Base-by-base conservation (phyloP, 257 asterid species). In the Fraxinus anomala region DNA sequence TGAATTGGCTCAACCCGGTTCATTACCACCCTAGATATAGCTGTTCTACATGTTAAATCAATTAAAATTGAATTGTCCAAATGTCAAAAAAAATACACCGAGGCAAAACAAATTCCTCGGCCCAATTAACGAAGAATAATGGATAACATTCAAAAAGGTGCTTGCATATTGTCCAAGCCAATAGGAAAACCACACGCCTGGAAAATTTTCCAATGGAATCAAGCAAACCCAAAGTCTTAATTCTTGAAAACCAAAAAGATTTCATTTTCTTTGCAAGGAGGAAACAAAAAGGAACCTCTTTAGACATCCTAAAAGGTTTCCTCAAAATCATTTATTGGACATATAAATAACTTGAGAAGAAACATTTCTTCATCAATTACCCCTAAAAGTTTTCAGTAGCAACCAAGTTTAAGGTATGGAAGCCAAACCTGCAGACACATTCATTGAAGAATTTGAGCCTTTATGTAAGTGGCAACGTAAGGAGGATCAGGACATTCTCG, bases 391-490 rank as follows among this genome's bases (percentile, higher is more conserved):
- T 68, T 51, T 51, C 68, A 40, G 63, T 33, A 44, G 26, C 36
- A 69, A 24, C 28, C 26, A 26, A 36, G 16, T 23, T 70, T 16
- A 24, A 12, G 36, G 49, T 30, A 89, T 87, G 92, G 91, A 80
- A 26, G 81, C 80, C 76, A 86, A 79, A 68, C 56, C 63, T 36
- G 47, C 72, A 30, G 61, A 68, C 33, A 39, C 6, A 6, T 34
- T 40, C 1, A 37, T 74, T 39, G 88, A 86, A 26, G 94, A 91
- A 83, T 88, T 91, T 16, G 96, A 91, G 37, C 96, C 96, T 4
- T 83, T 76, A 30, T 88, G 96, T 88, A 83, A 77, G 75, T 91
- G 96, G 96, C 81, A 88, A 34, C 90, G 91, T 3, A 80, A 71
- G 21, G 85, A 86, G 72, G 89, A 83, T 68, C 67, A 75, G 0